Evolutionary conservation across 257 asterid genomes (phyloP), one percentile per base, ranked within the genome.

Genomic region (Fraxinus americana): DNA sequence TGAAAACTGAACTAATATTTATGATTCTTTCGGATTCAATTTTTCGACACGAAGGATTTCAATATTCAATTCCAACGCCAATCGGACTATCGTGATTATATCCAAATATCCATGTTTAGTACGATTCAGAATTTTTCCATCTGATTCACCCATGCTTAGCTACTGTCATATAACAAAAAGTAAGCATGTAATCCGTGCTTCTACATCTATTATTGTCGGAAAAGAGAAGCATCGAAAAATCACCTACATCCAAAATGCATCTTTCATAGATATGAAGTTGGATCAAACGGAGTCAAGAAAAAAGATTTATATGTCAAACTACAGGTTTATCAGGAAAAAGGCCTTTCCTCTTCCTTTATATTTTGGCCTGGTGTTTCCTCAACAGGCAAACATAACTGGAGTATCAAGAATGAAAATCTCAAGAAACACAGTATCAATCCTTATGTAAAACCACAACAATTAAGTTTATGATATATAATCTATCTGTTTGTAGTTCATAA

Each of bases 281-380:
- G 19, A 48, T 14, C 57, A 48, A 48, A 14, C 4, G n/a, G 57
- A 48, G 57, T 48, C 57, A 43, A 2, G 50, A 41, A 41, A 41
- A 43, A 43, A 2, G 17, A 43, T 12, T 43, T 43, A 3, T 12
- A 43, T 43, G 16, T 12, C 52, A 14, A 48, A 48, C 57, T 3
- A 14, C n/a, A 48, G 19, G 57, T 14, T 48, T 48, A 48, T 48
- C 7, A 16, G n/a, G 17, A 32, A 11, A 11, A 43, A 43, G 52
- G 52, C 16, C 4, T 43, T 72, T 45, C 38, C 17, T 21, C 54
- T 45, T 45, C 19, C 57, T 48, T 48, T 4, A 48, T 4, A 29
- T 25, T 57, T 30, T 73, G n/a, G 67, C 14, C 73, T 76, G 57
- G 41, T 32, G 50, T 36, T 50, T 39, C 66, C 69, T 48, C 77